Evolutionary conservation across 495 filamentous ascomycete genomes (phyloP), one percentile per base, ranked within the genome.

Genomic region (Aspergillus olivimuriae): DNA sequence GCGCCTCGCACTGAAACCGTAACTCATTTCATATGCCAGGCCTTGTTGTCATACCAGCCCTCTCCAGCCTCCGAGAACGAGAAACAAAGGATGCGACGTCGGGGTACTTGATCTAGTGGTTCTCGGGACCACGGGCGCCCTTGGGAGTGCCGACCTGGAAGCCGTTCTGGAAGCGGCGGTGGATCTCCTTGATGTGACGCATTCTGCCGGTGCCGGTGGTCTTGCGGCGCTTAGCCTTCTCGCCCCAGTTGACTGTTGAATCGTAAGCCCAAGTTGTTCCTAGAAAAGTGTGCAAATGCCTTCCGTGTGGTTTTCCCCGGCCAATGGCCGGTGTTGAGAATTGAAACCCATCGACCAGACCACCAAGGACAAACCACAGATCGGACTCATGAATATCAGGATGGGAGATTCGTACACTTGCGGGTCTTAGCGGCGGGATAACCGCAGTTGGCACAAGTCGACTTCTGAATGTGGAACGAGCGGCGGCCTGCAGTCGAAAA

Each of bases 191-290:
- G 67, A 97, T 80, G 75, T 89, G 84, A 47, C 87, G 76, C 84
- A 89, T 89, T 59, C 92, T 82, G 69, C 92, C 92, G 63, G 87
- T 87, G 55, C 92, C 92, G 60, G 87, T 92, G 61, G 90, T 95
- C 91, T 95, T 97, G 85, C 92, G 89, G 71, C 92, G 76, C 86
- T 95, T 97, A 58, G 90, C 94, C 81, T 98, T 98, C 82, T 95
- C 89, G 72, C 85, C 80, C 92, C 92, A 98, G 83, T 98, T 94
- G 80, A 83, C 92, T 98, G 62, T 72, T 48, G 55, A 48, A 21
- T 56, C 50, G 62, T 65, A 59, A 65, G 64, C 53, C 57, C 26
- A 18, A 47, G 41, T 15, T 43, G 48, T 35, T 58, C 48, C 24
- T 11, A 28, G 11, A 28, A 44, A 17, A 42, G 38, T 43, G 22